Evolutionary conservation across 495 filamentous ascomycete genomes (phyloP).

Genomic region (Aspergillus nidulans): DNA sequence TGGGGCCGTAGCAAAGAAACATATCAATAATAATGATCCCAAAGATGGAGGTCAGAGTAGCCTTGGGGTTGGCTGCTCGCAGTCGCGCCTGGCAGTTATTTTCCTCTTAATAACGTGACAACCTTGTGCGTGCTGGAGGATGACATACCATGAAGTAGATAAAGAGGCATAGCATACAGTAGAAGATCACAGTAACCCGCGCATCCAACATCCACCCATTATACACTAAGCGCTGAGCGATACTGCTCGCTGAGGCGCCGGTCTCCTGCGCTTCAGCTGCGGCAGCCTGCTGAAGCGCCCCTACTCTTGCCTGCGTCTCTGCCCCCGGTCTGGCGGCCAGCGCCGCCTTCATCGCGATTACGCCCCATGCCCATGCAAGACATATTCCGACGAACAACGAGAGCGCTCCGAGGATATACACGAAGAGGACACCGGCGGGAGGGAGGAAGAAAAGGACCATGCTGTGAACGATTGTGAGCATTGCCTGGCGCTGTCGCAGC

Average conservation of each 20-base stretch:
- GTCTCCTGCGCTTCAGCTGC: constrained; percentile 30
- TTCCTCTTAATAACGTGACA: no score
- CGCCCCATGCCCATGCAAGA: constrained; percentile 40
- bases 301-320: constrained; percentile 30
- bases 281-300: constrained; percentile 30
- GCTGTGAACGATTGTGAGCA: background rate
- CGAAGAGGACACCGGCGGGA: constrained; percentile 34
- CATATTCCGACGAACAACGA: constrained; percentile 35
- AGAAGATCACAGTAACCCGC: constrained; percentile 33
- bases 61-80: constrained; percentile 37
- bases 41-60: constrained; percentile 30
- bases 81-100: constrained; percentile 26
- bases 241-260: constrained; percentile 29
- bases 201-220: constrained; percentile 39
- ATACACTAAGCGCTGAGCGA: constrained; percentile 26
- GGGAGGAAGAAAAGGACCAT: constrained; percentile 37
- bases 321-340: constrained; percentile 33
- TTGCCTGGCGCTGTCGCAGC: background rate
- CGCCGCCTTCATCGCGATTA: constrained; percentile 39
- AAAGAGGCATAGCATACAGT: constrained; percentile 31
- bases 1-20: constrained; percentile 29
- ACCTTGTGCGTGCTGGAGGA: background rate
- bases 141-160: constrained; percentile 33
- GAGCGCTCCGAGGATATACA: constrained; percentile 31
- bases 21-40: constrained; percentile 37